phyloP scores from a whole-genome alignment of 345 rosid species.

The Moricandia arvensis region DNA sequence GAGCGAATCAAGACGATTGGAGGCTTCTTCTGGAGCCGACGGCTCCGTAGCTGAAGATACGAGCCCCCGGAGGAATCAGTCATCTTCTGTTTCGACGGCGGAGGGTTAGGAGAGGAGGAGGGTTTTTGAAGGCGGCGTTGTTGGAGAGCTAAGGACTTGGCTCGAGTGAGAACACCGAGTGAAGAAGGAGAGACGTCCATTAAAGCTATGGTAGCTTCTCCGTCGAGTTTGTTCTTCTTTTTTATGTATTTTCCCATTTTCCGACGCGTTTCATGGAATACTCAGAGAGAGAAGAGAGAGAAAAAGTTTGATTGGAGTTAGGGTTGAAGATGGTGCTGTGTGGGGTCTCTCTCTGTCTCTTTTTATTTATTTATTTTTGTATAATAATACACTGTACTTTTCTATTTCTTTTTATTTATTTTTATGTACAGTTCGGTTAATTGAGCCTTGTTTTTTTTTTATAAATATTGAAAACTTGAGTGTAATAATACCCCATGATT shows the following conservation, averaged over 20 bases:
- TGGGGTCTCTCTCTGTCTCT: slow-evolving; percentile 23
- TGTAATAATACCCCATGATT: too few relatives aligned
- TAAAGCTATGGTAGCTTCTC: slow-evolving; percentile 49
- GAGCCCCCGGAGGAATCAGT: slow-evolving; percentile 27
- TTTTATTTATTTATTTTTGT: not conserved
- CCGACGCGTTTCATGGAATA: slow-evolving; percentile 18
- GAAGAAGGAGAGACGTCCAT: slow-evolving; percentile 62
- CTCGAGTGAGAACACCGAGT: slow-evolving; percentile 82
- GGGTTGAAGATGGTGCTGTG: slow-evolving; percentile 33
- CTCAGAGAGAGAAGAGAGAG: not conserved
- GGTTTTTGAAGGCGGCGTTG: slow-evolving; percentile 43
- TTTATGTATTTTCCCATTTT: slow-evolving; percentile 82
- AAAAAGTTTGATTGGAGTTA: slow-evolving; percentile 4
- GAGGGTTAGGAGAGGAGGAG: slow-evolving; percentile 24
- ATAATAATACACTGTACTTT: slow-evolving; percentile 10
- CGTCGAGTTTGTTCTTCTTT: slow-evolving; percentile 54
- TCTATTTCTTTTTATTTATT: not conserved
- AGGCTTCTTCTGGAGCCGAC: slow-evolving; percentile 67
- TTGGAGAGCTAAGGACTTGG: slow-evolving; percentile 72
- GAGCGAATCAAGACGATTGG: slow-evolving; percentile 43
- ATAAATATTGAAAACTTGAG: too few relatives aligned
- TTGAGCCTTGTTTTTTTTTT: too few relatives aligned
- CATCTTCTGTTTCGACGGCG: slow-evolving; percentile 13
- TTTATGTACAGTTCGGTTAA: too few relatives aligned
- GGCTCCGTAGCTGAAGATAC: slow-evolving; percentile 89